Base-by-base conservation (phyloP, 352 stramenopile species). In the Globisporangium irregulare region DNA sequence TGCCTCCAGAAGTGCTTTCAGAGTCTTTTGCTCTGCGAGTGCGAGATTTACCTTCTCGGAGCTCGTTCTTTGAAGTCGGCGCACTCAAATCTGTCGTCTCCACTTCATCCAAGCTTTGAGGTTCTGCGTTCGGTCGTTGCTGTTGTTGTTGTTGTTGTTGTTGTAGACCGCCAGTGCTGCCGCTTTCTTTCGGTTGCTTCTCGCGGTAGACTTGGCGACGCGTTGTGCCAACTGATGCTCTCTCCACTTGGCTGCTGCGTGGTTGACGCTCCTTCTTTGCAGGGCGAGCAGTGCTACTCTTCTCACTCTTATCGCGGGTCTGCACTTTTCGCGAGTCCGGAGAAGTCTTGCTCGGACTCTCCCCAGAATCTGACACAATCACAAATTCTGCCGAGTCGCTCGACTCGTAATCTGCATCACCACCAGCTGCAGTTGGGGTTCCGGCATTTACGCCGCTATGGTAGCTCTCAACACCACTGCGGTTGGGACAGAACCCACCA, bases 141-240 rank as follows among this genome's bases (percentile, higher is more conserved):
- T 53, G 24, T 0, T 22, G 14, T 10, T 50, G 59, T 34, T 55
- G 59, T 10, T 27, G 29, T 5, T 32, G 34, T 27, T 61, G 55
- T 18, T 55, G 48, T 48, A 1, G 14, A 18, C 6, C 77, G 68
- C 22, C 46, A 22, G 15, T 14, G 38, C 25, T 51, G 7, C 22
- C 43, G 22, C 6, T 51, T 22, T 74, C 59, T 64, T 75, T 74
- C 6, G 75, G 34, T 34, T 77, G 69, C 63, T 91, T 93, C 64
- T 93, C 80, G 8, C 85, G 83, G 67, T 89, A 90, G 20, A 89
- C 67, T 60, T 88, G 82, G 6, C 82, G 82, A 43, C 78, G 77
- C 8, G 72, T 60, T 27, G 60, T 63, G 5, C 48, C 46, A 24
- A 32, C 1, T 10, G 41, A 32, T 64, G 51, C 54, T 70, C 66